Conservation (phyloP, 768 basidiomycete species). For the Leccinellum albellum region DNA sequence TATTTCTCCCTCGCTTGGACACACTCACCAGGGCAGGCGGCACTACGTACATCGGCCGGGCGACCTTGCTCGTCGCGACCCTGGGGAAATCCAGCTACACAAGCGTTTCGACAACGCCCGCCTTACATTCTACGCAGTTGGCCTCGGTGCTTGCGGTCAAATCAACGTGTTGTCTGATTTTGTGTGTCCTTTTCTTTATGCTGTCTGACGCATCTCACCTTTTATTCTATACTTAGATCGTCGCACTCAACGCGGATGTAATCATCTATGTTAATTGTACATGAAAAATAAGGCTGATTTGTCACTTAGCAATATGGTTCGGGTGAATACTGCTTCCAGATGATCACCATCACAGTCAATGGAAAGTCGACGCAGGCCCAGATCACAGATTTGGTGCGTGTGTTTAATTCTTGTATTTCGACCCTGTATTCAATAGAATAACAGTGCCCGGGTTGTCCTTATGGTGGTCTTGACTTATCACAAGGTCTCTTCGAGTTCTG, state of each 20-base stretch:
- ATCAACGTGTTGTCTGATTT: slow-evolving; percentile 30
- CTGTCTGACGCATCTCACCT: slow-evolving; percentile 1
- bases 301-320: slow-evolving; percentile 49
- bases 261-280: background rate
- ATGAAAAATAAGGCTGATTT: slow-evolving; percentile 1
- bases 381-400: slow-evolving; percentile 56
- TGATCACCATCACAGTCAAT: slow-evolving; percentile 55
- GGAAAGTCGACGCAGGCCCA: slow-evolving; percentile 57
- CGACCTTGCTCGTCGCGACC: slow-evolving; percentile 24
- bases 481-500: slow-evolving; percentile 64
- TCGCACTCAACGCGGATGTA: slow-evolving; percentile 40
- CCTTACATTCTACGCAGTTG: slow-evolving; percentile 39
- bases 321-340: slow-evolving; percentile 54
- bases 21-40: slow-evolving; percentile 20
- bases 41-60: slow-evolving; percentile 21
- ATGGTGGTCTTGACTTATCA: slow-evolving; percentile 65
- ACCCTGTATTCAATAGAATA: background rate
- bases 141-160: slow-evolving; percentile 43
- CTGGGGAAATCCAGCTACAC: slow-evolving; percentile 21
- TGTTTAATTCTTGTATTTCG: background rate
- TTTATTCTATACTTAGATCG: slow-evolving; percentile 38
- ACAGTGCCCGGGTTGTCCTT: slow-evolving; percentile 67
- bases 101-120: slow-evolving; percentile 23
- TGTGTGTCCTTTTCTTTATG: slow-evolving; percentile 21
- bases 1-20: slow-evolving; percentile 14